A percentile compares a stretch with the other conserved stretches of the same genome.
phyloP scores from a whole-genome alignment of 257 asterid genomes.

The Nicotiana obtusifolia region DNA sequence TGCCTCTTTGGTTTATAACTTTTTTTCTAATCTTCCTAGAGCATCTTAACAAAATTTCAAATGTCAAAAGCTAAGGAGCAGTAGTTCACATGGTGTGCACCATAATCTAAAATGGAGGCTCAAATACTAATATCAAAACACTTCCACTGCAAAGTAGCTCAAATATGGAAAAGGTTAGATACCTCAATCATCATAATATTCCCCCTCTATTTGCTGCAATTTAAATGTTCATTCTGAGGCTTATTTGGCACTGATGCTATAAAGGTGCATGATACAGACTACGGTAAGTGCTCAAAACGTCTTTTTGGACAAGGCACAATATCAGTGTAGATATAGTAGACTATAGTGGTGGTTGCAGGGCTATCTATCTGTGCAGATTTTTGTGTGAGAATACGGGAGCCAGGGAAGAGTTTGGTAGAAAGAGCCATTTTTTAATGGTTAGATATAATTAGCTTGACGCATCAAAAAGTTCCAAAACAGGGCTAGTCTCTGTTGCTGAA shows the following conservation, averaged over 20 bases:
- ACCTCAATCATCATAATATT: background rate
- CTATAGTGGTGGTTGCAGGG: background rate
- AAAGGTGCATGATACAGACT: background rate
- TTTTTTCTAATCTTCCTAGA: background rate
- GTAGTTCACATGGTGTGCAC: background rate
- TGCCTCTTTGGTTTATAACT: background rate
- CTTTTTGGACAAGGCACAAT: too few relatives aligned
- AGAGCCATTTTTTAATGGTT: background rate
- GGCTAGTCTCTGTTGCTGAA: background rate
- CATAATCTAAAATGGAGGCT: background rate
- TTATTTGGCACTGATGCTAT: background rate
- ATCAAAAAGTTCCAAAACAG: background rate
- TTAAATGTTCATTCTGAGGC: background rate
- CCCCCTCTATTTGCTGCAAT: background rate
- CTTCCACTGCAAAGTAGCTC: background rate
- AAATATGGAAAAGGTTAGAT: too few relatives aligned
- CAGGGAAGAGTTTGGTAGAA: background rate
- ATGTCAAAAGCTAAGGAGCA: background rate
- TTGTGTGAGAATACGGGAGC: background rate
- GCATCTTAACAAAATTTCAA: background rate
- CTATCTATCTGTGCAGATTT: background rate
- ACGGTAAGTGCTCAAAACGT: background rate
- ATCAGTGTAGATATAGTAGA: background rate
- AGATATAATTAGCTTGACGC: background rate
- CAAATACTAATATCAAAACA: background rate